Percentiles rank a stretch among this genome's conserved stretches.
Evolutionary conservation across 2,329 filamentous ascomycete species (phyloP).

Genomic region (Plectosphaerella plurivora): DNA sequence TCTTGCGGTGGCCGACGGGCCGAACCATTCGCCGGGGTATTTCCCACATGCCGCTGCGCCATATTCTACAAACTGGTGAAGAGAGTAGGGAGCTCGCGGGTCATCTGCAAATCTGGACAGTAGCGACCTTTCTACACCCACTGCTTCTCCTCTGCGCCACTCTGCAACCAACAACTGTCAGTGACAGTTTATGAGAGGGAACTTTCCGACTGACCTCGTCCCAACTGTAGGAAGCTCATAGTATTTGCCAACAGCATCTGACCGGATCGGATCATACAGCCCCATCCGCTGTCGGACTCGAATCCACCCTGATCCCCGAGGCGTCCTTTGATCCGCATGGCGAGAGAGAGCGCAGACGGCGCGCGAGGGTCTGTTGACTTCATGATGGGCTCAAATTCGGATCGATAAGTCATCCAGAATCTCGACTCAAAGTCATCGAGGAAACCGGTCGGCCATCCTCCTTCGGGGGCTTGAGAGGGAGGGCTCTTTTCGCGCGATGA

Average conservation of each 20-base stretch:
- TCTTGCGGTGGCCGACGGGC: constrained; percentile 88
- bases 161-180: constrained; percentile 34
- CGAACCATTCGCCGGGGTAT: constrained; percentile 97
- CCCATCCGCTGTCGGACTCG: constrained; percentile 92
- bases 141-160: constrained; percentile 65
- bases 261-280: constrained; percentile 96
- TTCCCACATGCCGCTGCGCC: constrained; percentile 86
- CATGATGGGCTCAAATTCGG: constrained; percentile 76
- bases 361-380: constrained; percentile 73
- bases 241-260: constrained; percentile 91
- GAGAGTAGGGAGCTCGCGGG: constrained; percentile 81
- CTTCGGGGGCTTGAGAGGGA: constrained; percentile 19
- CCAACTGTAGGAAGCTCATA: constrained; percentile 65
- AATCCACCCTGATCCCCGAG: constrained; percentile 77
- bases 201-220: constrained; percentile 61
- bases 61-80: constrained; percentile 89
- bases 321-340: constrained; percentile 78
- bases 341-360: constrained; percentile 67
- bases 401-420: constrained; percentile 96
- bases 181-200: neutral
- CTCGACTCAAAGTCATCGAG: constrained; percentile 88
- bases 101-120: constrained; percentile 85
- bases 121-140: constrained; percentile 62
- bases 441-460: constrained; percentile 79
- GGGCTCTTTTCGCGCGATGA: neutral